Conservation (phyloP, 2,329 filamentous ascomycete genomes). For the Ophiostoma piceae region DNA sequence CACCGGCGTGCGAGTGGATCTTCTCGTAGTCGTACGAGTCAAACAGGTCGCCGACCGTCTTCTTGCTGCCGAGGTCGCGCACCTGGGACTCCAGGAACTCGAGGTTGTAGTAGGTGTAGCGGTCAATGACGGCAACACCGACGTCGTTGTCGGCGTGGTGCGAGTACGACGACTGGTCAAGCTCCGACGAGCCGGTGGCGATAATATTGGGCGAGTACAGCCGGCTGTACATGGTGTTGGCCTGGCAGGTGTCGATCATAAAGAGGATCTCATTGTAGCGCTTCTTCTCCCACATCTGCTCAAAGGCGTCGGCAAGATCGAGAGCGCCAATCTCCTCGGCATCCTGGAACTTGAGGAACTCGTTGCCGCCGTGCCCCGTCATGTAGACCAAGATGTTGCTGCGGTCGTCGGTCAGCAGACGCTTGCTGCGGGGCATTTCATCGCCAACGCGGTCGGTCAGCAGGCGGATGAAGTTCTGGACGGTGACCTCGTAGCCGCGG, state of each 20-base stretch:
- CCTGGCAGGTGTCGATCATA: constrained; percentile 99
- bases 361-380: constrained; percentile 96
- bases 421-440: constrained; percentile 91
- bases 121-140: constrained; percentile 94
- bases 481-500: constrained; percentile 94
- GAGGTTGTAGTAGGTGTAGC: constrained; percentile 97
- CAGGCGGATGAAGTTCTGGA: constrained; percentile 95
- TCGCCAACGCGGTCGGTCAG: constrained; percentile 91
- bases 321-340: constrained; percentile 96
- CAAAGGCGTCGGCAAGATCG: constrained; percentile 93
- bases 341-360: constrained; percentile 98
- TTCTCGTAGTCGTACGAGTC: constrained; percentile 93
- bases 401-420: constrained; percentile 86
- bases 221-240: constrained; percentile 98
- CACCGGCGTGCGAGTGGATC: constrained; percentile 87
- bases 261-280: constrained; percentile 97
- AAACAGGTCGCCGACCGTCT: constrained; percentile 88
- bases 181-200: constrained; percentile 90
- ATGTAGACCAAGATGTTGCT: constrained; percentile 99
- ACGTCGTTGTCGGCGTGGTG: constrained; percentile 98
- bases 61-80: constrained; percentile 76
- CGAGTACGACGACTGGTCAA: constrained; percentile 94
- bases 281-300: constrained; percentile 99
- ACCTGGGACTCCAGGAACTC: constrained; percentile 93
- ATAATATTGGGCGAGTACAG: constrained; percentile 98